Base-by-base conservation (phyloP, 768 basidiomycete genomes). In the Suillus subluteus region DNA sequence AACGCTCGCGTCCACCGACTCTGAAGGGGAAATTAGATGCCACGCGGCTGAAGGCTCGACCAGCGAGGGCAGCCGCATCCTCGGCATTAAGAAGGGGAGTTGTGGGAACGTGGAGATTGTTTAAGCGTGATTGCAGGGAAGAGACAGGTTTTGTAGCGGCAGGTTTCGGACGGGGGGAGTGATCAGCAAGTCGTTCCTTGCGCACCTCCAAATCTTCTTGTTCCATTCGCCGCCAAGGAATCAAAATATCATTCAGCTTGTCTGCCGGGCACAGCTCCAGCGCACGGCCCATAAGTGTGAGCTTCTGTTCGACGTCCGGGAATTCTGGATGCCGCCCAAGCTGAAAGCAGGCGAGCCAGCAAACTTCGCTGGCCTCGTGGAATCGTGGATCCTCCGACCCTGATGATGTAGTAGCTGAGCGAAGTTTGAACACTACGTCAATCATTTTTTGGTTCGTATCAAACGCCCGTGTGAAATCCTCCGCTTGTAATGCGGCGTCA, bases 331-430 rank as follows among this genome's bases (percentile, higher is more conserved):
- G 91, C 66, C 90, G 86, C 18, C 94, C 96, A 3, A 99, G 86
- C 77, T 94, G 91, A 79, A 90, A 94, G 74, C 93, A 95, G 3
- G 91, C 88, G 35, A 91, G 88, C 96, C 96, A 99, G 69, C 91
- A 94, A 43, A 96, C 90, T 69, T 95, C 91, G 58, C 84, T 84
- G 1, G 91, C 91, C 67, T 91, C 88, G 65, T 79, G 76, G 37
- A 87, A 71, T 65, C 78, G 76, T 16, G 77, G 74, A 44, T 86
- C 82, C n/a, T 81, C 79, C 2, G 72, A 46, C 32, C 72, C 71
- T 15, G 67, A 58, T 1, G 78, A 62, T 7, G 72, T 37, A 7
- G 26, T 26, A 11, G 81, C 72, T 1, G 79, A 67, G 37, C 83
- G 82, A 58, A 94, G 76, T 18, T 79, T 74, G n/a, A 82, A 74